phyloP scores from a whole-genome alignment of 2,329 filamentous ascomycete species.

The Fusarium goolgardi region DNA sequence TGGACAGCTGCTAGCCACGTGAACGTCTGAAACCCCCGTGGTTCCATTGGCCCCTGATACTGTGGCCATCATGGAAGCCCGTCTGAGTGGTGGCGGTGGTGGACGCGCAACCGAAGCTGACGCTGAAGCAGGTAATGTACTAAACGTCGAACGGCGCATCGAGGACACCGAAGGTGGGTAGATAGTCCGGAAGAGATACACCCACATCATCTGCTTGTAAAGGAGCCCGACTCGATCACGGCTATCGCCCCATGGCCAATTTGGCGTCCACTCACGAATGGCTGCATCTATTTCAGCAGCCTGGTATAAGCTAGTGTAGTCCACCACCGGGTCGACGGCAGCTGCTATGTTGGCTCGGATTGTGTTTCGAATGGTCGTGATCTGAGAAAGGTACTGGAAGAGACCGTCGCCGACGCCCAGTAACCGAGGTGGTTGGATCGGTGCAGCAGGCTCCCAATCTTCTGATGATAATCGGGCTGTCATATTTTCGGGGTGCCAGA shows the following conservation, averaged over 20 bases:
- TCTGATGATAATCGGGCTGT: conserved; percentile 56
- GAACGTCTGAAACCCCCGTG: conserved; percentile 17
- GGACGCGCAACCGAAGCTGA: conserved; percentile 30
- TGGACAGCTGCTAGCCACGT: conserved; percentile 48
- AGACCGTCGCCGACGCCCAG: conserved; percentile 86
- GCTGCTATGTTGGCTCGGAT: conserved; percentile 75
- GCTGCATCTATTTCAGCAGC: conserved; percentile 81
- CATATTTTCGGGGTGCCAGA: conserved; percentile 59
- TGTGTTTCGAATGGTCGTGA: conserved; percentile 79
- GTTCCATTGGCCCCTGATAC: conserved; percentile 42
- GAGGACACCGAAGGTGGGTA: conserved; percentile 61
- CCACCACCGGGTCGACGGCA: conserved; percentile 73
- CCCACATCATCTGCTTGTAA: conserved; percentile 75
- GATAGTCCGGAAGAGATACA: conserved; percentile 71
- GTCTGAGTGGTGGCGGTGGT: conserved; percentile 44
- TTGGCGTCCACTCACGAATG: conserved; percentile 79
- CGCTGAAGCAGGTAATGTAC: conserved; percentile 42
- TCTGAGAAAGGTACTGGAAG: conserved; percentile 81
- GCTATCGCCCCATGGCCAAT: conserved; percentile 67
- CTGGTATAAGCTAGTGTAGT: conserved; percentile 77
- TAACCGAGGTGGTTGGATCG: conserved; percentile 66
- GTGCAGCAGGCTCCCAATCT: conserved; percentile 56
- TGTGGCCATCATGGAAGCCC: conserved; percentile 53
- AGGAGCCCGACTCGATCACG: conserved; percentile 67
- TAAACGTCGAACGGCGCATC: conserved; percentile 49